phyloP scores from a whole-genome alignment of 2,329 filamentous ascomycete genomes.

The Chalara sp. region DNA sequence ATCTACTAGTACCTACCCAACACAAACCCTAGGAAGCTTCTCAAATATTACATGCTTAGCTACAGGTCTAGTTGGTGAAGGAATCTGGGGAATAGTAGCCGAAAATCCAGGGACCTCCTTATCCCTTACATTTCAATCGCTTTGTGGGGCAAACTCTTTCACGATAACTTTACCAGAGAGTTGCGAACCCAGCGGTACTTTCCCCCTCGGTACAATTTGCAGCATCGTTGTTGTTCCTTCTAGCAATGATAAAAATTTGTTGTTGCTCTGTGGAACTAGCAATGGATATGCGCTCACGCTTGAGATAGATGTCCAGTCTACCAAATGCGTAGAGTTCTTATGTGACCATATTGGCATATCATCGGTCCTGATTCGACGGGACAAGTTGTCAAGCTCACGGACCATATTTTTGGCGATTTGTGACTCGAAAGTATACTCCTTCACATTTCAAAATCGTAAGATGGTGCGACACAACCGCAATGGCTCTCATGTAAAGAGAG shows the following conservation, averaged over 20 bases:
- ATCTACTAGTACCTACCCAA: too few species aligned
- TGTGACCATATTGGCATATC: constrained; percentile 21
- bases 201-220: background rate
- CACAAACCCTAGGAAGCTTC: too few species aligned
- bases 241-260: background rate
- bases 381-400: constrained; percentile 11
- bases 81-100: constrained; percentile 14
- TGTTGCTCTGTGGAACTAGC: constrained; percentile 23
- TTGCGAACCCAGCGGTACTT: too few species aligned
- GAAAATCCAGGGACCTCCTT: constrained; percentile 10
- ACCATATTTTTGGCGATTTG: constrained; percentile 39
- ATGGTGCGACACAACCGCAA: background rate
- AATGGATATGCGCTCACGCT: constrained; percentile 22
- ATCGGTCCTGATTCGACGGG: constrained; percentile 18
- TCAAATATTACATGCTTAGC: constrained; percentile 13
- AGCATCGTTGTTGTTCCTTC: background rate
- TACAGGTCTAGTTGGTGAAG: constrained; percentile 6
- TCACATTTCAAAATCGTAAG: background rate
- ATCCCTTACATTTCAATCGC: constrained; percentile 14
- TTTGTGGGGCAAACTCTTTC: constrained; percentile 2
- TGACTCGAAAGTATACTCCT: constrained; percentile 36
- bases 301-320: constrained; percentile 10
- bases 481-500: background rate
- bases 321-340: constrained; percentile 6
- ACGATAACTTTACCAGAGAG: background rate